Conservation (phyloP, 129 eudicot species). For the Chrysanthemum lavandulifolium region DNA sequence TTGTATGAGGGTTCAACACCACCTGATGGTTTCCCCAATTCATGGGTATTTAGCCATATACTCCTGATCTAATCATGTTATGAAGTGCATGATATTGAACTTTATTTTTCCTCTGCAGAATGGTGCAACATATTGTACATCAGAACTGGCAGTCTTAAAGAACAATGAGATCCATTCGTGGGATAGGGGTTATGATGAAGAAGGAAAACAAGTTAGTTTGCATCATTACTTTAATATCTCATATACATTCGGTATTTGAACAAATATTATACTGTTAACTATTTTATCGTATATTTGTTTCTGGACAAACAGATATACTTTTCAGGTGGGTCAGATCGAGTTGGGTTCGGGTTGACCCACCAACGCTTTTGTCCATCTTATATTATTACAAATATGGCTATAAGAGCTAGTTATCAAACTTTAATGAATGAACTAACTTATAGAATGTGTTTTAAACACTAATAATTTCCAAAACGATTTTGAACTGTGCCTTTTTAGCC, state of each 20-base stretch:
- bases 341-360: too few species aligned
- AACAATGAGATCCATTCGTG: constrained; percentile 87
- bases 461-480: neutral
- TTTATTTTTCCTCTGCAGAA: constrained; percentile 44
- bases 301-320: too few species aligned
- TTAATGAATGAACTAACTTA: too few species aligned
- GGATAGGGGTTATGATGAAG: constrained; percentile 93
- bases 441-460: neutral
- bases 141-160: constrained; percentile 82
- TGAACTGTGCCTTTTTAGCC: neutral
- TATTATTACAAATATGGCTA: too few species aligned
- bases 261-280: neutral
- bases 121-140: constrained; percentile 83
- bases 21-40: constrained; percentile 89
- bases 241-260: neutral
- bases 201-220: constrained; percentile 85
- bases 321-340: neutral
- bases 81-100: neutral
- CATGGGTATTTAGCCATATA: constrained; percentile 55
- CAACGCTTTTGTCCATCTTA: too few species aligned
- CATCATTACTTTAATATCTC: neutral
- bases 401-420: too few species aligned
- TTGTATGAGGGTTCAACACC: constrained; percentile 96
- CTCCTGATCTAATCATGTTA: neutral
- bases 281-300: too few species aligned